These are phyloP conservation scores for Penicillium carneum DNA, from an alignment of 2,329 filamentous ascomycete genomes.

Conservation along the genomic window DNA sequence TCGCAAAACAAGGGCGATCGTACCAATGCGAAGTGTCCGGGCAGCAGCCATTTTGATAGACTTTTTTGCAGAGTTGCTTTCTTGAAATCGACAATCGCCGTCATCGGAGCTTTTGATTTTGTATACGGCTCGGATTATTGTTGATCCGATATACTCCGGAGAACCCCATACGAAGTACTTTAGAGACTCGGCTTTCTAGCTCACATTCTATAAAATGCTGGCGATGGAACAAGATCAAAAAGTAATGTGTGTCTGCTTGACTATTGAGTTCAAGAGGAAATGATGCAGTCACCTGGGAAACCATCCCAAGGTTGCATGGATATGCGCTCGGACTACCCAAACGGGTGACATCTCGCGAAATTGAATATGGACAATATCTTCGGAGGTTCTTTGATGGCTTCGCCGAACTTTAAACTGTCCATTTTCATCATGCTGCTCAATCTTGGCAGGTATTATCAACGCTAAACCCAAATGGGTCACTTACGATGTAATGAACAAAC, in stretches of 20 bases:
- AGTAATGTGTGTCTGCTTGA: background rate
- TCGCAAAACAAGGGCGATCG: slow-evolving; percentile 40
- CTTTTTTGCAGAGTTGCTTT: slow-evolving; percentile 30
- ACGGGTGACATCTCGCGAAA: slow-evolving; percentile 35
- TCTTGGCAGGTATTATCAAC: background rate
- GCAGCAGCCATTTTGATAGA: slow-evolving; percentile 57
- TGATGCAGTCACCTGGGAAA: background rate
- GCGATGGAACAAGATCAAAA: background rate
- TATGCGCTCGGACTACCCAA: background rate
- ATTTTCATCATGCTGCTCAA: background rate
- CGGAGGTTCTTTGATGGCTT: background rate
- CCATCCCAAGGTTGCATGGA: no score
- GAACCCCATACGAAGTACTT: slow-evolving; percentile 13
- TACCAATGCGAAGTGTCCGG: slow-evolving; percentile 72
- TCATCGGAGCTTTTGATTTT: slow-evolving; percentile 43
- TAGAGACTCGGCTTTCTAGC: background rate
- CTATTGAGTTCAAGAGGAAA: background rate
- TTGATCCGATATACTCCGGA: slow-evolving; percentile 34
- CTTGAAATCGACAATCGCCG: slow-evolving; percentile 35
- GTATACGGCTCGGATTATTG: slow-evolving; percentile 32
- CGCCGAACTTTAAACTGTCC: background rate
- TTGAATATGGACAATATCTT: background rate
- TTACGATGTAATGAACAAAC: background rate
- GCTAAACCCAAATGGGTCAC: slow-evolving; percentile 4
- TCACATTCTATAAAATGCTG: background rate